phyloP scores from a whole-genome alignment of 2,329 filamentous ascomycete genomes.

The Aspergillus persii region DNA sequence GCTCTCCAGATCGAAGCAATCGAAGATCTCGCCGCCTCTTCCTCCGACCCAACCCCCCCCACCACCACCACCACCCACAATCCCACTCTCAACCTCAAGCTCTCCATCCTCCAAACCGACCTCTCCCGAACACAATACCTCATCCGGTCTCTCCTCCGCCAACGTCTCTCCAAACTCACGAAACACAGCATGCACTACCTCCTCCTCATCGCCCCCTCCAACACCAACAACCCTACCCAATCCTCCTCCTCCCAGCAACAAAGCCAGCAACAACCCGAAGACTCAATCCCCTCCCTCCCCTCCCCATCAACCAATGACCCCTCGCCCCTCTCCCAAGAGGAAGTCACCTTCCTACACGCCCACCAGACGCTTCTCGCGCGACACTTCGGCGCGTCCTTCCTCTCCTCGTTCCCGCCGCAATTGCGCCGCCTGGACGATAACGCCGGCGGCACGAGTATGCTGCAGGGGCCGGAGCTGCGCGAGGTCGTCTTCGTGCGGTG shows the following conservation, averaged over 20 bases:
- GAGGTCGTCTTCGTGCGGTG: conserved; percentile 78
- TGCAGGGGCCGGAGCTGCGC: conserved; percentile 80
- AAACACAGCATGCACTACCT: conserved; percentile 52
- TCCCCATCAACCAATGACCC: conserved; percentile 38
- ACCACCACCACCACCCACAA: conserved; percentile 78
- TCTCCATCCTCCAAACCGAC: conserved; percentile 96
- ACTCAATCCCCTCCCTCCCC: conserved; percentile 33
- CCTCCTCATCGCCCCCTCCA: conserved; percentile 23
- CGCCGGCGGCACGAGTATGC: conserved; percentile 85
- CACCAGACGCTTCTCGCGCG: conserved; percentile 81
- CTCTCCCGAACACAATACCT: conserved; percentile 92
- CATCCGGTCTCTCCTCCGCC: conserved; percentile 75
- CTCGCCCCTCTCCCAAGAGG: conserved; percentile 68
- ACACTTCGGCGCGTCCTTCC: conserved; percentile 83
- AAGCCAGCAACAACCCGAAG: conserved; percentile 24
- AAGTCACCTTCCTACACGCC: conserved; percentile 76
- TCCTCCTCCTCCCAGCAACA: conserved; percentile 13
- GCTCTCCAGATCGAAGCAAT: conserved; percentile 59
- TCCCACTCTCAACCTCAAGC: conserved; percentile 83
- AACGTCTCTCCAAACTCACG: conserved; percentile 74
- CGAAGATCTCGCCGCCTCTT: conserved; percentile 55
- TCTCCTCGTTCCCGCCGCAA: conserved; percentile 73
- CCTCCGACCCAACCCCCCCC: conserved; percentile 35
- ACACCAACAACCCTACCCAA: conserved; percentile 14
- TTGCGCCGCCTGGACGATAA: conserved; percentile 88